phyloP scores from a whole-genome alignment of 768 basidiomycete genomes.

The Kwoniella bestiolae region DNA sequence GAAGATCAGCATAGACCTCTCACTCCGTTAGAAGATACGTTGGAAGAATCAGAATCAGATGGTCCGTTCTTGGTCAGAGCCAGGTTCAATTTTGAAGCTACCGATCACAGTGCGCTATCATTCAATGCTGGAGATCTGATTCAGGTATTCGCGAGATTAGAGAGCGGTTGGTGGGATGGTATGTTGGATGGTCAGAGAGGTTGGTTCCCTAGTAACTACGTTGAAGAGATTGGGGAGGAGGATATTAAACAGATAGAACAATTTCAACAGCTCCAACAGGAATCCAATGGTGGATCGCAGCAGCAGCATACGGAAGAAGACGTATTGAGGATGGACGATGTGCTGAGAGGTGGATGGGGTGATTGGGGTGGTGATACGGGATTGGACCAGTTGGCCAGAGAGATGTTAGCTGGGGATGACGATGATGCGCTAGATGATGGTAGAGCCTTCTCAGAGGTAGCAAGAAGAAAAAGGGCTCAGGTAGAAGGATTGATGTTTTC shows the following conservation, averaged over 20 bases:
- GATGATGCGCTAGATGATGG: conserved; percentile 22
- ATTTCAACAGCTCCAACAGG: neutral
- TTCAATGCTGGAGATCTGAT: conserved; percentile 88
- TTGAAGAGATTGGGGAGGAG: conserved; percentile 68
- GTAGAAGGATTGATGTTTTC: neutral
- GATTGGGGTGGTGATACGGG: conserved; percentile 25
- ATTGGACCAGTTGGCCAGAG: conserved; percentile 43
- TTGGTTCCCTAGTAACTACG: conserved; percentile 92
- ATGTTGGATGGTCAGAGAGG: conserved; percentile 85
- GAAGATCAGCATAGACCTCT: neutral
- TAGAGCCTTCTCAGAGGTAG: conserved; percentile 9
- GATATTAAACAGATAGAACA: conserved; percentile 19
- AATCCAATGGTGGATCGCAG: conserved; percentile 26
- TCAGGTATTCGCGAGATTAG: conserved; percentile 86
- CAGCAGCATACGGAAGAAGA: conserved; percentile 18
- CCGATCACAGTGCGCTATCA: conserved; percentile 84
- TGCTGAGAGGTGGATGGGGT: conserved; percentile 20
- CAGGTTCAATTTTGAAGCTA: conserved; percentile 78
- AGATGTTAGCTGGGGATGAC: conserved; percentile 40
- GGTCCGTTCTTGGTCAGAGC: conserved; percentile 77
- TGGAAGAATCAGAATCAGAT: conserved; percentile 42
- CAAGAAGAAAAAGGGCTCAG: conserved; percentile 13
- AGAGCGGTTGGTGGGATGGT: conserved; percentile 99
- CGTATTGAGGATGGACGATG: conserved; percentile 27
- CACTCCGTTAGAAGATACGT: conserved; percentile 4